phyloP scores from a whole-genome alignment of 2,329 filamentous ascomycete genomes.

The Aspergillus sp. region DNA sequence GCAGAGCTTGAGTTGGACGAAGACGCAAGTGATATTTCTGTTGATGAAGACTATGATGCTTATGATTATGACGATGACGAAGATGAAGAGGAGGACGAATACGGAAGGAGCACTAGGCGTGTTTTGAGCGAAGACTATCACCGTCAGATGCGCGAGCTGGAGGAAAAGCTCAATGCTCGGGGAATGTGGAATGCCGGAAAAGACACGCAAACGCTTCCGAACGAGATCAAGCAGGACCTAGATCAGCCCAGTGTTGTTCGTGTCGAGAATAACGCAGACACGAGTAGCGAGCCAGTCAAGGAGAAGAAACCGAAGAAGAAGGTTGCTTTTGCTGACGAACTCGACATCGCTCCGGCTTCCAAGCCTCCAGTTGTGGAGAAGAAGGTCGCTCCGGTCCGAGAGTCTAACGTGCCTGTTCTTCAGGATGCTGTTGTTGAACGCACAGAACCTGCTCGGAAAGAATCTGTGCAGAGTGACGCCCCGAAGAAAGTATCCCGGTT shows the following conservation, averaged over 20 bases:
- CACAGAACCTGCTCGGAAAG: constrained; percentile 24
- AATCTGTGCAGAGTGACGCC: constrained; percentile 18
- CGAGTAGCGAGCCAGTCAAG: constrained; percentile 12
- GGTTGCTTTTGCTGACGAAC: constrained; percentile 74
- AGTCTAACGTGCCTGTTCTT: constrained; percentile 37
- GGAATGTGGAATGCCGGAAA: constrained; percentile 62
- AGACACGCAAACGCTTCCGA: constrained; percentile 38
- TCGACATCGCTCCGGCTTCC: constrained; percentile 67
- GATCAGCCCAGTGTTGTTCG: constrained; percentile 29
- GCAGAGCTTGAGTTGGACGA: constrained; percentile 87
- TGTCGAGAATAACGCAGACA: constrained; percentile 26
- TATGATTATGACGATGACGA: constrained; percentile 53
- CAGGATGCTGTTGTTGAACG: constrained; percentile 51
- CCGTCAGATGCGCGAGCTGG: constrained; percentile 80
- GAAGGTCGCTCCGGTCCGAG: constrained; percentile 29
- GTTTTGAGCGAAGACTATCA: constrained; percentile 74
- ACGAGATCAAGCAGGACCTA: constrained; percentile 34
- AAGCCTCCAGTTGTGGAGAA: constrained; percentile 31
- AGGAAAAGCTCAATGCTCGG: constrained; percentile 68
- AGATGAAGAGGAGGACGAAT: constrained; percentile 71
- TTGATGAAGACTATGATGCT: constrained; percentile 58
- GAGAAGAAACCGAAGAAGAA: constrained; percentile 58
- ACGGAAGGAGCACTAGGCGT: constrained; percentile 69
- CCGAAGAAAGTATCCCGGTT: constrained; percentile 49
- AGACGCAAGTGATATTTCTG: constrained; percentile 51